Percentiles rank a stretch among this genome's conserved stretches.
Evolutionary conservation across 371 early-diverging fungal species (phyloP).

Genomic region (Chytridium lagenaria): DNA sequence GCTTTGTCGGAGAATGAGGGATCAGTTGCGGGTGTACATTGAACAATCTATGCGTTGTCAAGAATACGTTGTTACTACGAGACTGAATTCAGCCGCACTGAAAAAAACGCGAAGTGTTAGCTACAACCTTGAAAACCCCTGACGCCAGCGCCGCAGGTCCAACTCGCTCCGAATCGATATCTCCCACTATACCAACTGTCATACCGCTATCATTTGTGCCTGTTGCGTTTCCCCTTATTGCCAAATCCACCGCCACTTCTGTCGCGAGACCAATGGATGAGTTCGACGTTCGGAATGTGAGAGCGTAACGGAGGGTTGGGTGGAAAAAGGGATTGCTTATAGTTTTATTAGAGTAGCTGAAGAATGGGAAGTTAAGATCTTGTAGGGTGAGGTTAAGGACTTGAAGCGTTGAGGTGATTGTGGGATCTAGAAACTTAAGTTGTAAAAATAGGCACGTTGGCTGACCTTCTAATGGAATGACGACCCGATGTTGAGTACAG

Average conservation of each 20-base stretch:
- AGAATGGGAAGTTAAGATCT: slow-evolving; percentile 19
- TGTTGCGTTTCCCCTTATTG: too few species aligned
- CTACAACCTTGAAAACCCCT: neutral
- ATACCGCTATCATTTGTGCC: neutral
- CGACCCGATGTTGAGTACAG: too few species aligned
- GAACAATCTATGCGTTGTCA: slow-evolving; percentile 11
- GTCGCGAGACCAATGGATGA: neutral
- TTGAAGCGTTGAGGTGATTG: neutral
- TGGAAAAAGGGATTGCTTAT: neutral
- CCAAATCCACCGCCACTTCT: neutral
- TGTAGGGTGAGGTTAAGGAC: slow-evolving; percentile 4
- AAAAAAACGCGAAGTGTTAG: too few species aligned
- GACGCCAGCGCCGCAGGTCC: slow-evolving; percentile 8
- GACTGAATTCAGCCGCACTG: too few species aligned
- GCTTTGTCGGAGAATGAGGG: slow-evolving; percentile 6
- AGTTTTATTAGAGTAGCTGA: too few species aligned
- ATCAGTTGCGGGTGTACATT: neutral
- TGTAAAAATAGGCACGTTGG: too few species aligned
- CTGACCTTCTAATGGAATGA: too few species aligned
- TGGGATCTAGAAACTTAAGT: too few species aligned
- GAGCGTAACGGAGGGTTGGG: neutral
- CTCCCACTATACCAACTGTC: slow-evolving; percentile 12
- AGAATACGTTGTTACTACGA: too few species aligned
- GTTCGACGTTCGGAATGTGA: neutral
- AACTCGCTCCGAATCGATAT: neutral